Evolutionary conservation across 1,139 yeast species (phyloP), one percentile per base, ranked within the genome.

Genomic region (Candida sanyaensis): DNA sequence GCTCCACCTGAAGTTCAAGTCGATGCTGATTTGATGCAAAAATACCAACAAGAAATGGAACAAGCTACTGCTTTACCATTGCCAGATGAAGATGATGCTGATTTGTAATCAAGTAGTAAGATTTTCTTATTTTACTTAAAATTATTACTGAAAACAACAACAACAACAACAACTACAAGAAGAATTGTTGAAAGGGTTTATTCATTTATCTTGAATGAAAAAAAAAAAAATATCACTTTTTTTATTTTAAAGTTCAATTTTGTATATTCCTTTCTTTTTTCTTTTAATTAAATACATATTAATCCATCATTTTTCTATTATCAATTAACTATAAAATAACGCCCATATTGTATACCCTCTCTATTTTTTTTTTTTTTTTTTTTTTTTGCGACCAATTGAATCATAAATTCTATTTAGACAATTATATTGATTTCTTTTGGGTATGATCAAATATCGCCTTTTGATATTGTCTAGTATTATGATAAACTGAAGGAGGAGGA

Each of bases 1-100:
- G 98, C 97, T 69, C 99, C 99, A 66, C 99, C 99, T 68, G 99
- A 95, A 83, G 98, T 93, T 62, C 88, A 85, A 70, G 97, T 95
- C 65, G 99, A 95, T 69, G 88, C 90, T 62, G 93, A 86, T 63
- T 84, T 93, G 79, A 90, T 95, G 97, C 86, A 84, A 79, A 90
- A 92, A 79, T 95, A 93, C 82, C 97, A 93, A 83, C 95, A 90
- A 72, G 99, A 95, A 81, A 93, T 95, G 96, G 97, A 90, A 74
- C 95, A 89, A 78, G 99, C 99, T 67, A 91, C 98, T 61, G 97
- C 97, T 61, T 82, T 93, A 83, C 99, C 99, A 74, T 88, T 95
- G 75, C 99, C 99, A 61, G 99, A 95, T 78, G 99, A 95, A 79
- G 99, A 95, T 72, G 99, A 95, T 71, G 98, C 97, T 68, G 98